phyloP scores from a whole-genome alignment of 2,329 filamentous ascomycete species.

The Apiospora arundinis region DNA sequence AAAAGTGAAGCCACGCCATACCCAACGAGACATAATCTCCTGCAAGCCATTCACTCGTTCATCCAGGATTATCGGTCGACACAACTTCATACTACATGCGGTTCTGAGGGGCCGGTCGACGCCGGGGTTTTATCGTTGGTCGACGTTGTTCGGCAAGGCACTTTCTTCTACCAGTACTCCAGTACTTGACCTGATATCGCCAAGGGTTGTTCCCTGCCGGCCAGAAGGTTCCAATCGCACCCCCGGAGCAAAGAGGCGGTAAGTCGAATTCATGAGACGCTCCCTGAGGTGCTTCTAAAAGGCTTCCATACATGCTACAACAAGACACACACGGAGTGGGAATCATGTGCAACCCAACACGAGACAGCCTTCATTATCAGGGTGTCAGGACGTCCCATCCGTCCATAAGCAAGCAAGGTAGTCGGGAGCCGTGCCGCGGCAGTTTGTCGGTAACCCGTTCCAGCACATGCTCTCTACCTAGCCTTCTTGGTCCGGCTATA shows the following conservation, averaged over 20 bases:
- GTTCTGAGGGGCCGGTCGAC: slow-evolving; percentile 12
- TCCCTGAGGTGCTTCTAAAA: slow-evolving; percentile 22
- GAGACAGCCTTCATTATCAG: slow-evolving; percentile 12
- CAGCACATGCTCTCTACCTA: neutral
- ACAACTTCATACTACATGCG: slow-evolving; percentile 7
- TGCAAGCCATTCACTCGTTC: slow-evolving; percentile 23
- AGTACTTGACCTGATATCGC: slow-evolving; percentile 17
- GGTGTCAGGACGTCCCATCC: neutral
- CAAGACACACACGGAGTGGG: neutral
- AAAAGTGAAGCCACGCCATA: slow-evolving; percentile 20
- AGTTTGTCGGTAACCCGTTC: neutral
- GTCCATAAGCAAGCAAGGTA: neutral
- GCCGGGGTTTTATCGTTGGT: slow-evolving; percentile 1
- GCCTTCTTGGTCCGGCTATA: slow-evolving; percentile 2
- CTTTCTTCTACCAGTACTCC: neutral
- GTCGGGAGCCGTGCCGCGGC: neutral
- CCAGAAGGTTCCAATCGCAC: slow-evolving; percentile 15
- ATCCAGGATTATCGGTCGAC: neutral
- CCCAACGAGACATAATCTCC: slow-evolving; percentile 24
- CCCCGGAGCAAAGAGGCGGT: slow-evolving; percentile 19
- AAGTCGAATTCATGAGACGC: slow-evolving; percentile 18
- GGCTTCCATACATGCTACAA: slow-evolving; percentile 13
- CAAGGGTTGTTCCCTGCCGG: slow-evolving; percentile 5
- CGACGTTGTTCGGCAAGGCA: neutral
- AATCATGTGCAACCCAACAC: slow-evolving; percentile 16